A percentile compares a stretch with the other conserved stretches of the same genome.
These are phyloP conservation scores for Mycena vitilis DNA, from an alignment of 768 basidiomycete genomes.

Conservation along the genomic window DNA sequence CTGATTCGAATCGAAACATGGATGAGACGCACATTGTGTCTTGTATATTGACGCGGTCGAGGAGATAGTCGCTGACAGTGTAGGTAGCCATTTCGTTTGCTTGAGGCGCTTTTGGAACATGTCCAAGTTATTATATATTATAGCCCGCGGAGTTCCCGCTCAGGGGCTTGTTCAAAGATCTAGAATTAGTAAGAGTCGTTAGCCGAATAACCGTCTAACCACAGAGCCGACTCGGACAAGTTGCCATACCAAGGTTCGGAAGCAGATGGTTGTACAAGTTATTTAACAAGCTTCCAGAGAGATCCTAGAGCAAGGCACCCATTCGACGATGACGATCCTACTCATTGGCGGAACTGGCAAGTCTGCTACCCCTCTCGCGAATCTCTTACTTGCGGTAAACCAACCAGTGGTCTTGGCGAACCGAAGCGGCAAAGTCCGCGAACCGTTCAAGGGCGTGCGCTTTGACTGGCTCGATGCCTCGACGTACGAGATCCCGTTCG, in stretches of 20 bases:
- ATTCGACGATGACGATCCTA: conserved; percentile 46
- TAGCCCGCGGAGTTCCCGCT: no score
- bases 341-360: conserved; percentile 52
- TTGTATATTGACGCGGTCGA: conserved; percentile 16
- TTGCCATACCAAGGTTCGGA: no score
- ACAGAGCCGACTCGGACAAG: neutral
- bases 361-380: conserved; percentile 43
- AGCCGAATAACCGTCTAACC: neutral
- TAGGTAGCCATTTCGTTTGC: conserved; percentile 11
- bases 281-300: neutral
- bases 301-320: no score
- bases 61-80: conserved; percentile 9
- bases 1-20: neutral
- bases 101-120: no score
- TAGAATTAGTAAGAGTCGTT: no score
- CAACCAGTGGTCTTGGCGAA: conserved; percentile 45
- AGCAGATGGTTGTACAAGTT: no score
- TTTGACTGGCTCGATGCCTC: conserved; percentile 52
- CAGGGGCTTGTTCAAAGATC: no score
- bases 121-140: no score
- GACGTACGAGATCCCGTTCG: conserved; percentile 49
- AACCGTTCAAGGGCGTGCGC: conserved; percentile 42
- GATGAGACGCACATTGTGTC: conserved; percentile 17
- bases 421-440: conserved; percentile 43
- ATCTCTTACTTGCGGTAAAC: conserved; percentile 40